Evolutionary conservation across 768 basidiomycete genomes (phyloP).

Genomic region (Megacollybia marginata): DNA sequence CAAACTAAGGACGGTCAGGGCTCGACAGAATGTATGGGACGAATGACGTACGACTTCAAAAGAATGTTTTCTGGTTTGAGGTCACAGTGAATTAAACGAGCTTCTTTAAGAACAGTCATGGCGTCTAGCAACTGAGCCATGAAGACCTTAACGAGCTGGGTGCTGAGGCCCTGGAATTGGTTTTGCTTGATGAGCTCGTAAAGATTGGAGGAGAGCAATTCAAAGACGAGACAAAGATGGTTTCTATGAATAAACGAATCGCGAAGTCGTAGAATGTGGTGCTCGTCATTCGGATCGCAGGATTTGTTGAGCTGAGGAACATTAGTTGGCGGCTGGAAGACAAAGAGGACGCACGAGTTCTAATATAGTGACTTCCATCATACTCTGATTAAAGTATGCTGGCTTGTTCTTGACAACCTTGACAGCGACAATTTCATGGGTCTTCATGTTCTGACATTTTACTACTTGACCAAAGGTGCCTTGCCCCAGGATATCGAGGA

Average conservation of each 20-base stretch:
- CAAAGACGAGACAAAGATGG: slow-evolving; percentile 97
- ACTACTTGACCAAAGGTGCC: slow-evolving; percentile 99
- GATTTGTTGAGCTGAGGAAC: slow-evolving; percentile 77
- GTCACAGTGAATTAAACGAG: slow-evolving; percentile 95
- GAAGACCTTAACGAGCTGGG: slow-evolving; percentile 97
- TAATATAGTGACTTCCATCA: slow-evolving; percentile 99
- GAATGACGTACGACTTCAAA: slow-evolving; percentile 76
- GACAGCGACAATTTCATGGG: slow-evolving; percentile 96
- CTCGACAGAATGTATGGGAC: neutral
- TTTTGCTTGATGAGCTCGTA: slow-evolving; percentile 99
- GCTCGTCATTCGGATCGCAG: slow-evolving; percentile 90
- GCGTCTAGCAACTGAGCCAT: slow-evolving; percentile 94
- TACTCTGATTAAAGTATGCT: slow-evolving; percentile 98
- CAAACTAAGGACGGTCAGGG: slow-evolving; percentile 40
- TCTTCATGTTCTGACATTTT: slow-evolving; percentile 99
- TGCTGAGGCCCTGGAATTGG: slow-evolving; percentile 94
- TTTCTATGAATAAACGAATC: slow-evolving; percentile 96
- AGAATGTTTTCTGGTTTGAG: slow-evolving; percentile 98
- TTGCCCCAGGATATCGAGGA: slow-evolving; percentile 96
- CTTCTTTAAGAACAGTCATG: slow-evolving; percentile 87
- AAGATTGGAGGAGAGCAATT: slow-evolving; percentile 92
- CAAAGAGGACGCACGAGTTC: slow-evolving; percentile 63
- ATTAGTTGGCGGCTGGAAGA: neutral
- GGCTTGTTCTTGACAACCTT: slow-evolving; percentile 99
- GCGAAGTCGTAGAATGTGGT: slow-evolving; percentile 90